These are phyloP conservation scores for Phytopythium kandeliae DNA, from an alignment of 352 stramenopile genomes.

Conservation along the genomic window DNA sequence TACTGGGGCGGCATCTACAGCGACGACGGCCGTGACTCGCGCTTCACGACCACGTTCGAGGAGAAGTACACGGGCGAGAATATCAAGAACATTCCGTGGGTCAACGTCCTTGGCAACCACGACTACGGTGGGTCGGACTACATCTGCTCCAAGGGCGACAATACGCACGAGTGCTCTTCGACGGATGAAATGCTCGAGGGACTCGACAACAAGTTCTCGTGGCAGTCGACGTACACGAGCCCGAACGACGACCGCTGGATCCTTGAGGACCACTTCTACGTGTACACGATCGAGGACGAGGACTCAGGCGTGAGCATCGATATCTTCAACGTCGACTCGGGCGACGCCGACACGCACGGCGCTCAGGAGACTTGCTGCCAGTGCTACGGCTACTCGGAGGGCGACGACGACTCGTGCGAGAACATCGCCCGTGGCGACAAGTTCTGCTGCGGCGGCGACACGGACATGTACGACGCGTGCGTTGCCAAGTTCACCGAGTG, in stretches of 20 bases:
- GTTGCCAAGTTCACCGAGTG: constrained; percentile 56
- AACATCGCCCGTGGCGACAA: constrained; percentile 42
- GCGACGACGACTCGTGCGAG: constrained; percentile 40
- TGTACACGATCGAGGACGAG: constrained; percentile 39
- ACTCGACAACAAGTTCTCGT: constrained; percentile 51
- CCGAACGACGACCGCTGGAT: constrained; percentile 71
- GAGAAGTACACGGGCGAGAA: constrained; percentile 49
- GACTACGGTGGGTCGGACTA: constrained; percentile 69
- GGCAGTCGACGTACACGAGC: constrained; percentile 61
- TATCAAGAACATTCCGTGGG: constrained; percentile 55
- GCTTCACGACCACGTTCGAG: constrained; percentile 71
- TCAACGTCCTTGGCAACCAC: constrained; percentile 78
- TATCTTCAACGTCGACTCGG: constrained; percentile 72
- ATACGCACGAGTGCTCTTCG: constrained; percentile 32
- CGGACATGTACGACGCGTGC: constrained; percentile 50
- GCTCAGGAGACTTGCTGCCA: constrained; percentile 76
- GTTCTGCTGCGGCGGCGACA: constrained; percentile 49
- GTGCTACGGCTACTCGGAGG: constrained; percentile 72
- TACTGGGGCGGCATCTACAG: constrained; percentile 72
- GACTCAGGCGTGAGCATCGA: constrained; percentile 46
- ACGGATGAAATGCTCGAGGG: constrained; percentile 39
- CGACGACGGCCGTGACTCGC: constrained; percentile 31
- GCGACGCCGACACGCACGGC: constrained; percentile 56
- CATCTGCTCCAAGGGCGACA: constrained; percentile 51
- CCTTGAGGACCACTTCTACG: constrained; percentile 69